phyloP scores from a whole-genome alignment of 306 rosid genomes.

The Hippophae gyantsensis region DNA sequence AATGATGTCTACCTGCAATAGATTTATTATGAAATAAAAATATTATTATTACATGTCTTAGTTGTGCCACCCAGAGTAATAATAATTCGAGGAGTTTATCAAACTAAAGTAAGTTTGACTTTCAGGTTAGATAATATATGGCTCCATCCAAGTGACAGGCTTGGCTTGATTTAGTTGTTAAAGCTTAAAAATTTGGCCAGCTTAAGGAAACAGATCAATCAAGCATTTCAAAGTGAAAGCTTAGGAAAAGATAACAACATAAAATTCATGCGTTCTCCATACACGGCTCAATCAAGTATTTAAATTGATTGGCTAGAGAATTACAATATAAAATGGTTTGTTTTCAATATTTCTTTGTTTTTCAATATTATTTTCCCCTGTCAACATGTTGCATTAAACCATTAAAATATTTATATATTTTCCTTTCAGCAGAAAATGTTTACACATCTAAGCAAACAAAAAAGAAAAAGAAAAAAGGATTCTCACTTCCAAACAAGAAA shows the following conservation, averaged over 20 bases:
- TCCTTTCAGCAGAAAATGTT: neutral
- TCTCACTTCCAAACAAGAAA: neutral
- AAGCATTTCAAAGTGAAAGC: neutral
- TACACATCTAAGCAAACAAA: neutral
- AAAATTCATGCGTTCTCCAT: neutral
- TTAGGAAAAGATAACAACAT: neutral
- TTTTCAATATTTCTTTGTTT: neutral
- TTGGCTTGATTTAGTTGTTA: neutral
- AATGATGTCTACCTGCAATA: too few relatives aligned
- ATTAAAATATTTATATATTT: too few relatives aligned
- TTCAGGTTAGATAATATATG: too few relatives aligned
- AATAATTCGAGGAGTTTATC: too few relatives aligned
- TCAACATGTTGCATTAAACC: neutral
- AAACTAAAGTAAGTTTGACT: too few relatives aligned
- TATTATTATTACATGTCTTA: too few relatives aligned
- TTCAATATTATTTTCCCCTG: neutral
- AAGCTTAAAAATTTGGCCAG: neutral
- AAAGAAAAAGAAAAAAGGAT: neutral
- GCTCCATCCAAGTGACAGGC: too few relatives aligned
- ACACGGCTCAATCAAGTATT: neutral
- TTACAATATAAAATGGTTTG: neutral
- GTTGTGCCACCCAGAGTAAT: too few relatives aligned
- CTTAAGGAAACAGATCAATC: neutral
- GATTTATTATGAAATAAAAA: too few relatives aligned
- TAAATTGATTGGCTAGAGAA: neutral